Percentiles rank a stretch among this genome's conserved stretches.
phyloP scores from a whole-genome alignment of 2,329 filamentous ascomycete genomes.

The Domatiomyces globalis region DNA sequence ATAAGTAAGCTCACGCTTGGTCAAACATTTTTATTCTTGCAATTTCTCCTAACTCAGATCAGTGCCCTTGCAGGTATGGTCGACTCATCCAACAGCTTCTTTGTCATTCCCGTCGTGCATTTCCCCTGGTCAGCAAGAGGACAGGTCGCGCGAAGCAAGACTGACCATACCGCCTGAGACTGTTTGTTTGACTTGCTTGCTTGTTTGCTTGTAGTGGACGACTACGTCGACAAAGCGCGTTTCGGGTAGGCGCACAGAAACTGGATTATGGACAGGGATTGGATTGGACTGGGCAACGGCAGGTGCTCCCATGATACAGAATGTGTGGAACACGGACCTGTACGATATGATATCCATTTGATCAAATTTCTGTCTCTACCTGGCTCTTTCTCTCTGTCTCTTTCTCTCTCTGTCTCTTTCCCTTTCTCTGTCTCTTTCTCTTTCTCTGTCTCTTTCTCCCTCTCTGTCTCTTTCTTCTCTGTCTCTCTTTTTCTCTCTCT shows the following conservation, averaged over 20 bases:
- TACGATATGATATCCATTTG: slow-evolving; percentile 5
- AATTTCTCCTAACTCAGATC: background rate
- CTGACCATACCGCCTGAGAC: slow-evolving; percentile 30
- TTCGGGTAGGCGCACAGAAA: too few relatives aligned
- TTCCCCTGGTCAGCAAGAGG: slow-evolving; percentile 87
- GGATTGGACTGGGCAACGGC: background rate
- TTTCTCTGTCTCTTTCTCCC: too few relatives aligned
- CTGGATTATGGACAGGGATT: too few relatives aligned
- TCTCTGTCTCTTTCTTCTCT: background rate
- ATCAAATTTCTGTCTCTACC: slow-evolving; percentile 3
- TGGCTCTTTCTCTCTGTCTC: too few relatives aligned
- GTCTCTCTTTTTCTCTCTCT: too few relatives aligned
- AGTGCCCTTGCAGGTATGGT: slow-evolving; percentile 62
- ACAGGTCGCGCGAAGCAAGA: slow-evolving; percentile 40
- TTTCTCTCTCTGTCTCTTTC: too few relatives aligned
- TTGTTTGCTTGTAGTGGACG: too few relatives aligned
- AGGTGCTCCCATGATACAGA: background rate
- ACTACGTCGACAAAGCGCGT: too few relatives aligned
- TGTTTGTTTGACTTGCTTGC: background rate
- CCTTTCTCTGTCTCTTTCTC: too few relatives aligned
- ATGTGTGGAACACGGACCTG: background rate
- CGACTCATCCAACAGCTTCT: slow-evolving; percentile 62
- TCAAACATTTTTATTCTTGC: background rate
- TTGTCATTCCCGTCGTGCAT: slow-evolving; percentile 80
- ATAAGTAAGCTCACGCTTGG: slow-evolving; percentile 36